A percentile compares a stretch with the other conserved stretches of the same genome.
Evolutionary conservation across 495 filamentous ascomycete genomes (phyloP).

Genomic region (Gamarada debralockiae): DNA sequence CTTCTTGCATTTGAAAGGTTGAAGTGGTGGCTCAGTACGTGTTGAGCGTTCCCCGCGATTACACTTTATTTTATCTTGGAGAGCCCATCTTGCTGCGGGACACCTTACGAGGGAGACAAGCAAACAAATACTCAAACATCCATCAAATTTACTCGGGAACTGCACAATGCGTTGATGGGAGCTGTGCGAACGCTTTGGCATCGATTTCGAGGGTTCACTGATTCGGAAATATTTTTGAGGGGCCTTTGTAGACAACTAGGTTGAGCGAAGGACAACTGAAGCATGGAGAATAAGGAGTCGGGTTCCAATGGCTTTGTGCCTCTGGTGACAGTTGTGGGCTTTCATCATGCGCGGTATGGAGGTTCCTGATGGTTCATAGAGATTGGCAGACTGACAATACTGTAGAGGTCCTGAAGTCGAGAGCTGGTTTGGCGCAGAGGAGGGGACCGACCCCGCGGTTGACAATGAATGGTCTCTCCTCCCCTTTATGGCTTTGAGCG

Average conservation of each 20-base stretch:
- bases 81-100: too few relatives aligned
- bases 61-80: too few relatives aligned
- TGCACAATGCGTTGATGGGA: too few relatives aligned
- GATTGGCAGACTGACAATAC: slow-evolving; percentile 6
- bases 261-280: slow-evolving; percentile 1
- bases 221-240: neutral
- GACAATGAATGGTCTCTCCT: slow-evolving; percentile 92
- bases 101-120: too few relatives aligned
- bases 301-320: slow-evolving; percentile 40
- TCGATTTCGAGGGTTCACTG: too few relatives aligned
- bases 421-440: slow-evolving; percentile 77
- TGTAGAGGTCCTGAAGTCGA: slow-evolving; percentile 89
- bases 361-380: slow-evolving; percentile 1
- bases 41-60: too few relatives aligned
- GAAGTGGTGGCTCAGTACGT: too few relatives aligned
- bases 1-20: too few relatives aligned
- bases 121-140: too few relatives aligned
- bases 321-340: slow-evolving; percentile 88
- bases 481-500: slow-evolving; percentile 96
- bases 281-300: slow-evolving; percentile 9
- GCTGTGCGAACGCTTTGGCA: too few relatives aligned
- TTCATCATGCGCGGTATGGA: slow-evolving; percentile 84
- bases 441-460: slow-evolving; percentile 71
- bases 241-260: neutral
- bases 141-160: too few relatives aligned